Conservation (phyloP, 768 basidiomycete genomes). For the Collybiopsis luxurians region DNA sequence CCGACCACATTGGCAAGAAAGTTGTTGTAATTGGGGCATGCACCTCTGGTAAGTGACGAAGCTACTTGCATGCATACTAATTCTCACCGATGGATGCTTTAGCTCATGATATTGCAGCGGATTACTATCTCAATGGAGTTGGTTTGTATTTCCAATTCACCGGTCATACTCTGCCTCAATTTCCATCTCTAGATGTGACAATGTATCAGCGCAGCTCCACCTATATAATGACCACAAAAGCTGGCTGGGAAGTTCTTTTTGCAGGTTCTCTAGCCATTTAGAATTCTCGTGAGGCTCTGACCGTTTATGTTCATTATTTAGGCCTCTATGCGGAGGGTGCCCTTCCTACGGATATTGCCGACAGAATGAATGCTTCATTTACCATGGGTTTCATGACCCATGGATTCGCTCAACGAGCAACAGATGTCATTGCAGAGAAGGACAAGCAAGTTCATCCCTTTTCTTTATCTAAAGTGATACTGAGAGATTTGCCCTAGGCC, state of each 20-base stretch:
- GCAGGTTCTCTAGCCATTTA: conserved; percentile 12
- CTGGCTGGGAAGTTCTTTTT: conserved; percentile 27
- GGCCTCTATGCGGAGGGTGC: conserved; percentile 42
- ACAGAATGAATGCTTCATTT: conserved; percentile 45
- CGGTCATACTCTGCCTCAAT: not conserved
- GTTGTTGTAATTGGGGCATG: conserved; percentile 69
- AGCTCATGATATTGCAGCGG: conserved; percentile 46
- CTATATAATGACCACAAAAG: conserved; percentile 47
- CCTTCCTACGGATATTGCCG: conserved; percentile 49
- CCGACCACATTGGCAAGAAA: conserved; percentile 56
- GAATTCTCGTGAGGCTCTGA: not conserved
- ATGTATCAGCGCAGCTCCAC: conserved; percentile 53
- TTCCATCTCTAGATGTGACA: conserved; percentile 32
- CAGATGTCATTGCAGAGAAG: conserved; percentile 34
- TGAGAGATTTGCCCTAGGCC: conserved; percentile 23
- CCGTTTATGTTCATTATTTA: not conserved
- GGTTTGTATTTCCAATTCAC: conserved; percentile 16
- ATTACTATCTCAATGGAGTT: conserved; percentile 36
- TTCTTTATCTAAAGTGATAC: not conserved
- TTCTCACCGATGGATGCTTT: not conserved
- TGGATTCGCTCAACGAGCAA: conserved; percentile 27
- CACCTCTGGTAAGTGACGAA: conserved; percentile 42
- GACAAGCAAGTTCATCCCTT: conserved; percentile 31
- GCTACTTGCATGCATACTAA: not conserved
- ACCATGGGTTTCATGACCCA: conserved; percentile 27